Percentiles rank a stretch among this genome's conserved stretches.
Conservation (phyloP, 208 protist genomes). For the Leishmania martiniquensis region DNA sequence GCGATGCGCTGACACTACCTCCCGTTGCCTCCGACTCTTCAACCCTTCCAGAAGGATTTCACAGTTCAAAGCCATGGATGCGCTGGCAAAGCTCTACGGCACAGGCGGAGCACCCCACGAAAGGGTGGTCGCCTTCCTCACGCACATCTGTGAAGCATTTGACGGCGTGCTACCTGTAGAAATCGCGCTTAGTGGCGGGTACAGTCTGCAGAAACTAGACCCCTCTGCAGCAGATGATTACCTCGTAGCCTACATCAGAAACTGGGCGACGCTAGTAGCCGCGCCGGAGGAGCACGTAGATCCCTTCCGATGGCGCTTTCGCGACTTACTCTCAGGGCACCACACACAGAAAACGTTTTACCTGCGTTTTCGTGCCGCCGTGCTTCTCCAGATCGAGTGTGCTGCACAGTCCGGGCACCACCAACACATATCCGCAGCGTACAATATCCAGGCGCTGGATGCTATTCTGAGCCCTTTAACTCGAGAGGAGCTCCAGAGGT, state of each 20-base stretch:
- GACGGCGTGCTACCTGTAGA: conserved; percentile 36
- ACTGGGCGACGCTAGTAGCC: neutral
- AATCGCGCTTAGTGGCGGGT: conserved; percentile 33
- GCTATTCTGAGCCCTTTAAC: neutral
- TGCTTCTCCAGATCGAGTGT: conserved; percentile 29
- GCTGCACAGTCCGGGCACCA: conserved; percentile 9
- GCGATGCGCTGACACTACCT: conserved; percentile 31
- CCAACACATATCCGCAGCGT: conserved; percentile 3
- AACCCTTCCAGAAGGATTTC: conserved; percentile 31
- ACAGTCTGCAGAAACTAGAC: conserved; percentile 32
- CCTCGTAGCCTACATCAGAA: neutral
- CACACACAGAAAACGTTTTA: neutral
- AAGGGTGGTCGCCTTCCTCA: conserved; percentile 48
- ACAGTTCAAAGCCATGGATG: conserved; percentile 46
- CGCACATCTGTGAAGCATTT: conserved; percentile 27
- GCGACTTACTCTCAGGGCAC: neutral
- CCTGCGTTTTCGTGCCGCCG: conserved; percentile 11
- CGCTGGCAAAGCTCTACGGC: conserved; percentile 57
- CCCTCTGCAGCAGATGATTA: conserved; percentile 22
- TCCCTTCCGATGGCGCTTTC: neutral
- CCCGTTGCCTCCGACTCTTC: conserved; percentile 75
- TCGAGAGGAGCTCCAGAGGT: neutral
- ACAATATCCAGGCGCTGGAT: conserved; percentile 1
- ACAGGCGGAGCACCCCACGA: conserved; percentile 17
- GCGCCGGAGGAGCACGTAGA: neutral